Base-by-base conservation (phyloP, 2,329 filamentous ascomycete species). In the Sclerotinia spermophila region DNA sequence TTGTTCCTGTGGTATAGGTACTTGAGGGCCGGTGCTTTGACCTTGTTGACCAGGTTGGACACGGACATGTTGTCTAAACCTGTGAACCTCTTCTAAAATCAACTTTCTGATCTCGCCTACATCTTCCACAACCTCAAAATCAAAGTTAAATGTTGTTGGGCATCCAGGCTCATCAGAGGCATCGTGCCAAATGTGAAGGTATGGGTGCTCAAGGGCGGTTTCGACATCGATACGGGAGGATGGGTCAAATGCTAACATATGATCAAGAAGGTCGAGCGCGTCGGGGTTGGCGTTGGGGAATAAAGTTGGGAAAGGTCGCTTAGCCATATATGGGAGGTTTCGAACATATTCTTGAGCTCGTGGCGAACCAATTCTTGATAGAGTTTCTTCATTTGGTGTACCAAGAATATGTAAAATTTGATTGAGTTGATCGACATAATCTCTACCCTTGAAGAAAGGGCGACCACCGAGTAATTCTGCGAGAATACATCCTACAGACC, bases 341-440 rank as follows among this genome's bases (percentile, higher is more conserved):
- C 96, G 92, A 72, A 99, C 96, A 82, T 99, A 99, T 82, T 99
- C 96, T 82, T 98, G 96, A 24, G 96, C 96, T 74, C 96, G 92
- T 17, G 94, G 94, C 6, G 94, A 97, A 69, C 96, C 96, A 79
- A 99, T 99, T 75, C 96, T 92, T 38, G 89, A 90, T 30, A 99
- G 87, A 0, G 96, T 99, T 80, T 97, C 93, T 82, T 98, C 95
- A 79, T 95, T 97, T 55, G 96, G 96, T 1, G 95, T 99, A 74
- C 96, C 96, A 68, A 99, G 91, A 81, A 97, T 97, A 85, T 98
- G 94, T 70, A 99, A 87, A 79, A 99, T 99, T 83, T 99, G 96
- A 86, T 99, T 99, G 75, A 99, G 89, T 85, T 99, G 96, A 83
- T 99, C 96, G 81, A 99, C 96, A 79, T 99, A 99, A 84, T 99